These are phyloP conservation scores for Plasmodium inui DNA, from an alignment of 169 alveolate genomes.

Conservation along the genomic window DNA sequence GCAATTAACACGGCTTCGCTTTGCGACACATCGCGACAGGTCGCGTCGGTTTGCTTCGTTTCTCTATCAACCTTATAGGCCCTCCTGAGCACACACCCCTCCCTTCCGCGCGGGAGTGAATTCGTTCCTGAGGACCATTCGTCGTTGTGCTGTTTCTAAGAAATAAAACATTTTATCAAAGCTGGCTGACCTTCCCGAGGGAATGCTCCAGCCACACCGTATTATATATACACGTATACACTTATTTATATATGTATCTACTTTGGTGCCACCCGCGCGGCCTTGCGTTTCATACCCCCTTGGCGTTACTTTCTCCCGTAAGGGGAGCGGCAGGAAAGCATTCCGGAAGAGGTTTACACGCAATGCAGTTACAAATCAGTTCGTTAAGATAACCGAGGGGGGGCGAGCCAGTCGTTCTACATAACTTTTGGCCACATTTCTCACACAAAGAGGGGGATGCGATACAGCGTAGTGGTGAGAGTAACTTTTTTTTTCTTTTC, in stretches of 20 bases:
- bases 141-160: neutral
- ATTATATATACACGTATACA: neutral
- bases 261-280: neutral
- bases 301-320: neutral
- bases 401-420: no score
- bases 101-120: neutral
- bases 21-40: neutral
- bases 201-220: neutral
- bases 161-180: neutral
- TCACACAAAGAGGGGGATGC: no score
- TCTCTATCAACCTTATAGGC: neutral
- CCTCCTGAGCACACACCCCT: neutral
- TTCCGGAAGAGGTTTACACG: neutral
- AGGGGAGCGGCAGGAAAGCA: neutral
- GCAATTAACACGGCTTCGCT: neutral
- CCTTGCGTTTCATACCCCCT: neutral
- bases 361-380: neutral
- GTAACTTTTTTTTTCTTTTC: neutral
- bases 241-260: neutral
- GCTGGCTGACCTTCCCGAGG: neutral
- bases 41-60: neutral
- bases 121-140: neutral
- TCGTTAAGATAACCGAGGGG: neutral
- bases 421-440: no score
- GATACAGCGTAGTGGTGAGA: neutral